These are phyloP conservation scores for Coemansia reversa DNA, from an alignment of 192 early-diverging fungal genomes.

Conservation along the genomic window DNA sequence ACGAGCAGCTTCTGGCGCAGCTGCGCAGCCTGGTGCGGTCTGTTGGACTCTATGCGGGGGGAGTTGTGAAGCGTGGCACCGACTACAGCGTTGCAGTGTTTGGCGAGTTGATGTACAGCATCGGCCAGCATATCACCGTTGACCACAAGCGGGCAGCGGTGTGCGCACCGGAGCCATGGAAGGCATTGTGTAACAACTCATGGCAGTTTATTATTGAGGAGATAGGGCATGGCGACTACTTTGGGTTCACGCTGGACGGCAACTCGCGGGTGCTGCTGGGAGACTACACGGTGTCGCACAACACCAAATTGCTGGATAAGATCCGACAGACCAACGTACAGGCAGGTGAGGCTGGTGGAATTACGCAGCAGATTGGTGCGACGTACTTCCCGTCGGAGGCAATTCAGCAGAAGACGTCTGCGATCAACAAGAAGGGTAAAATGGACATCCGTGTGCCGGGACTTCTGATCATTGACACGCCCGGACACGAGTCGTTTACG, in stretches of 20 bases:
- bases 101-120: slow-evolving; percentile 20
- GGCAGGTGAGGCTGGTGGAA: slow-evolving; percentile 99
- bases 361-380: slow-evolving; percentile 99
- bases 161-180: slow-evolving; percentile 7
- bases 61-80: background rate
- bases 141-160: slow-evolving; percentile 19
- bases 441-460: slow-evolving; percentile 87
- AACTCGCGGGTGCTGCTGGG: slow-evolving; percentile 57
- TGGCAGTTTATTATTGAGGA: slow-evolving; percentile 49
- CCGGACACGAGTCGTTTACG: slow-evolving; percentile 98
- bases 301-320: slow-evolving; percentile 98
- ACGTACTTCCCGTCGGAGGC: slow-evolving; percentile 98
- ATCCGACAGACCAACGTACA: slow-evolving; percentile 99
- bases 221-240: slow-evolving; percentile 50
- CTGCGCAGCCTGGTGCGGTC: slow-evolving; percentile 37
- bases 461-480: slow-evolving; percentile 95
- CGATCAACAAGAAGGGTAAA: slow-evolving; percentile 61
- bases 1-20: slow-evolving; percentile 14
- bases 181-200: slow-evolving; percentile 11
- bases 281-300: slow-evolving; percentile 59
- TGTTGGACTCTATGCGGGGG: slow-evolving; percentile 27
- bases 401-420: slow-evolving; percentile 87
- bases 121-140: slow-evolving; percentile 3
- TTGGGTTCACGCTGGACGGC: slow-evolving; percentile 58
- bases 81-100: slow-evolving; percentile 17